Percentiles rank a stretch among this genome's conserved stretches.
These are phyloP conservation scores for Orbilia javanica DNA, from an alignment of 2,329 filamentous ascomycete genomes.

Conservation along the genomic window DNA sequence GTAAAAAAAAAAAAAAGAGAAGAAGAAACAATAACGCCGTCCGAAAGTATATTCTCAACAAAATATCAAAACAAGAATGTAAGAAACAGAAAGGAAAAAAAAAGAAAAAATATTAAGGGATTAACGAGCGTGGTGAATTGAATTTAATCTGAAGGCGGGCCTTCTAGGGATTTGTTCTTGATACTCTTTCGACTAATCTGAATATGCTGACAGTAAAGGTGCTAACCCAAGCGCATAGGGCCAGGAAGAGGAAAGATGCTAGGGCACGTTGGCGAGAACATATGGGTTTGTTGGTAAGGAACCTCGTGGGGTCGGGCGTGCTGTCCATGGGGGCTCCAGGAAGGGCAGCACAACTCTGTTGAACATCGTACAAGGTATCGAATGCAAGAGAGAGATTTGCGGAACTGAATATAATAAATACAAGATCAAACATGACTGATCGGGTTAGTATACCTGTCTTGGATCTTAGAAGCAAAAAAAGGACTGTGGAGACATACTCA, in stretches of 20 bases:
- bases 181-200: conserved; percentile 74
- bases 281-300: conserved; percentile 66
- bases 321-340: conserved; percentile 63
- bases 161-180: conserved; percentile 46
- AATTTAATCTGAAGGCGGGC: neutral
- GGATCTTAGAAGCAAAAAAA: neutral
- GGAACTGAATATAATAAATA: conserved; percentile 98
- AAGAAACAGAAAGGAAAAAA: too few relatives aligned
- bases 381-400: conserved; percentile 92
- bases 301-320: conserved; percentile 59
- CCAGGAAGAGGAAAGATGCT: conserved; percentile 82
- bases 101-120: neutral
- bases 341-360: conserved; percentile 72
- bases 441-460: conserved; percentile 19
- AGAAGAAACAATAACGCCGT: conserved; percentile 30
- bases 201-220: conserved; percentile 90
- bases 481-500: conserved; percentile 66
- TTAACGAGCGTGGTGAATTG: conserved; percentile 25
- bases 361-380: conserved; percentile 77
- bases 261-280: conserved; percentile 77
- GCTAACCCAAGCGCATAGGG: conserved; percentile 87
- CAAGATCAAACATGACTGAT: conserved; percentile 83
- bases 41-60: conserved; percentile 15
- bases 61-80: conserved; percentile 6
- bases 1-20: neutral